Percentiles rank a stretch among this genome's conserved stretches.
Evolutionary conservation across 176 grass and related monocot species (phyloP).

Genomic region (Alloteropsis semialata): DNA sequence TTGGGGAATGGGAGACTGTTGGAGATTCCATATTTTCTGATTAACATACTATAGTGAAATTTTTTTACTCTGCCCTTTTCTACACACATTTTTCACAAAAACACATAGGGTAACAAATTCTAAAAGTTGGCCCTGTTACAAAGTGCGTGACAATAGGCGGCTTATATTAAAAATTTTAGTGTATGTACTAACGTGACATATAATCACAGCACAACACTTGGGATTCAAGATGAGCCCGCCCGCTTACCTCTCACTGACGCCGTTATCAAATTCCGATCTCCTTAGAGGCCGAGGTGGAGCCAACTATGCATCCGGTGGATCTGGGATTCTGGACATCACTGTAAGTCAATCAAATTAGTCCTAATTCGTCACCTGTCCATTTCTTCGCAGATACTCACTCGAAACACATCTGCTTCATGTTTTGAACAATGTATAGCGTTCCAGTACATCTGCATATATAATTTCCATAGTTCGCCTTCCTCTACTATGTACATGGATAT

Average conservation of each 20-base stretch:
- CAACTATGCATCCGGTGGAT: constrained; percentile 53
- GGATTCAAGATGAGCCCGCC: constrained; percentile 43
- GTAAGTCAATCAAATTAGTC: not conserved
- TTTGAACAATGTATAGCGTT: not conserved
- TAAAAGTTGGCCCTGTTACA: too few species aligned
- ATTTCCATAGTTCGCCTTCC: too few species aligned
- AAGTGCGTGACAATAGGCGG: too few species aligned
- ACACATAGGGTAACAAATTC: too few species aligned
- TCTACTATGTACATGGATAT: not conserved
- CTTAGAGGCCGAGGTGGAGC: constrained; percentile 7
- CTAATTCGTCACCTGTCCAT: not conserved
- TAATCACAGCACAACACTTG: constrained; percentile 21
- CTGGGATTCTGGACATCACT: constrained; percentile 34
- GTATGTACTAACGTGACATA: not conserved
- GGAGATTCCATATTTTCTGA: too few species aligned
- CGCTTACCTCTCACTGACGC: constrained; percentile 28
- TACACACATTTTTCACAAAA: too few species aligned
- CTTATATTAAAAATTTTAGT: too few species aligned
- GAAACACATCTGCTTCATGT: not conserved
- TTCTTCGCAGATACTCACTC: too few species aligned
- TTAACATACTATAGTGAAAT: too few species aligned
- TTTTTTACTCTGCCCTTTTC: too few species aligned
- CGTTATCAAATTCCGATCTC: not conserved
- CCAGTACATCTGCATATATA: too few species aligned
- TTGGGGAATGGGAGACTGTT: too few species aligned